Percentiles rank a stretch among this genome's conserved stretches.
Conservation (phyloP, 2,329 filamentous ascomycete species). For the Aspergillus tubingensis region DNA sequence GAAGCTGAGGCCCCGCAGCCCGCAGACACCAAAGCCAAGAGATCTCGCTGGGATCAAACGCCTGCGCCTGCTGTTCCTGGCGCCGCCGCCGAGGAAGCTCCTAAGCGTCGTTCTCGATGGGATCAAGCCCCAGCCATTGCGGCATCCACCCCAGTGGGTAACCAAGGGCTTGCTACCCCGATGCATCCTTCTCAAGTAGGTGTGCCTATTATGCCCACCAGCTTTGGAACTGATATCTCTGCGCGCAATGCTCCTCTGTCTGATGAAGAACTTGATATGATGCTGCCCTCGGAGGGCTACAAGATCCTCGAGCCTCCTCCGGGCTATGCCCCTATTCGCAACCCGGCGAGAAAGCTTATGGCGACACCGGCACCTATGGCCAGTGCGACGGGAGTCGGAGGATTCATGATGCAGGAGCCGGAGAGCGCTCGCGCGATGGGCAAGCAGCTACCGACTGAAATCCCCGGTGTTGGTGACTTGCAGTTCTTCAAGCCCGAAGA, state of each 20-base stretch:
- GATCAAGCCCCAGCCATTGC: slow-evolving; percentile 74
- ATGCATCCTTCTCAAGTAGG: slow-evolving; percentile 69
- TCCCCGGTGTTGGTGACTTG: slow-evolving; percentile 91
- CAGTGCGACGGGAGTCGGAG: slow-evolving; percentile 63
- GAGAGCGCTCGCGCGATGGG: slow-evolving; percentile 79
- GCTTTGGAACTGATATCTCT: slow-evolving; percentile 80
- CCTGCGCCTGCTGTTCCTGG: slow-evolving; percentile 56
- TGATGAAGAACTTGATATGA: slow-evolving; percentile 89
- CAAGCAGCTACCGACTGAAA: slow-evolving; percentile 91
- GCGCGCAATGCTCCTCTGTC: slow-evolving; percentile 78
- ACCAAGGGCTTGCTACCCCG: slow-evolving; percentile 74
- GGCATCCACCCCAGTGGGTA: slow-evolving; percentile 71
- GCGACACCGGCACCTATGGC: slow-evolving; percentile 68
- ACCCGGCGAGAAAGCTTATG: slow-evolving; percentile 73
- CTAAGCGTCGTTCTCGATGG: slow-evolving; percentile 83
- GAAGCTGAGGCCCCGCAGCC: slow-evolving; percentile 52
- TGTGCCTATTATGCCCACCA: slow-evolving; percentile 54
- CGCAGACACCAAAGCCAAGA: slow-evolving; percentile 65
- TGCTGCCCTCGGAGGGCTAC: slow-evolving; percentile 90
- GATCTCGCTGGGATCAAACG: slow-evolving; percentile 86
- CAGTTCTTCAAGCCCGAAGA: slow-evolving; percentile 99
- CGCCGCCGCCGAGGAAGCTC: slow-evolving; percentile 55
- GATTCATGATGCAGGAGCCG: slow-evolving; percentile 97
- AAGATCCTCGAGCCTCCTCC: slow-evolving; percentile 87
- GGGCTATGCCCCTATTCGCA: slow-evolving; percentile 82